These are phyloP conservation scores for Dillenia suffruticosa DNA, from an alignment of 164 flowering plant genomes.

Conservation along the genomic window DNA sequence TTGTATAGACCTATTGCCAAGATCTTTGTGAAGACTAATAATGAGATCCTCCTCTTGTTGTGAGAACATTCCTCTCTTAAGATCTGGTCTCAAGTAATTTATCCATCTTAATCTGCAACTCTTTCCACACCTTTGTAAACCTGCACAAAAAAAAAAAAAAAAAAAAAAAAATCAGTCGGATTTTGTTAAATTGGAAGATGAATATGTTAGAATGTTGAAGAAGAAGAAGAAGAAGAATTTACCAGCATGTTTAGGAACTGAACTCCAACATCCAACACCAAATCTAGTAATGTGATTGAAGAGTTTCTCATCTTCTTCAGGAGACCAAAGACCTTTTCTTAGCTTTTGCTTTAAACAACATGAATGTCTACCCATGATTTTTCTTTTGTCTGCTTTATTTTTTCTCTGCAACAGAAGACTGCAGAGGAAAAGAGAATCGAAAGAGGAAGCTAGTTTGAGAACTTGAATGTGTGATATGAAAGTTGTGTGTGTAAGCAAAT, in stretches of 20 bases:
- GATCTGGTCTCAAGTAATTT: conserved; percentile 84
- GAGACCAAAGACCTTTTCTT: conserved; percentile 90
- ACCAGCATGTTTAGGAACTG: conserved; percentile 90
- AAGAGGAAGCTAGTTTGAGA: not conserved
- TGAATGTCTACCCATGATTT: conserved; percentile 62
- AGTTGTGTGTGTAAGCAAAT: not conserved
- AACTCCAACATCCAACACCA: conserved; percentile 94
- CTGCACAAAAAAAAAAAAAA: conserved; percentile 26
- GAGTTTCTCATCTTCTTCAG: conserved; percentile 89
- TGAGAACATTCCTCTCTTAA: conserved; percentile 84
- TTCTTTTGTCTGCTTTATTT: not conserved
- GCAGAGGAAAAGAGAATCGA: not conserved
- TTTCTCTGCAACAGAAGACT: too few relatives aligned
- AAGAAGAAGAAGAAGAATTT: not conserved
- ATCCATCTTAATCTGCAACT: conserved; percentile 92
- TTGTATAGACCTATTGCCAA: conserved; percentile 68
- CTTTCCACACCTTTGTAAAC: conserved; percentile 84
- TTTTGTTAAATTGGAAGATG: not conserved
- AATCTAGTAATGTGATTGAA: conserved; percentile 58
- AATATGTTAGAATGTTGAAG: not conserved
- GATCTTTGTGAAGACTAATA: conserved; percentile 65
- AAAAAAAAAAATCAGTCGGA: not conserved
- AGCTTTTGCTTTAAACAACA: conserved; percentile 63
- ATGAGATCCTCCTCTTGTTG: conserved; percentile 81
- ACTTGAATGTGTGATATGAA: not conserved